Evolutionary conservation across 495 filamentous ascomycete species (phyloP).

Genomic region (Lasiosphaeris hirsuta): DNA sequence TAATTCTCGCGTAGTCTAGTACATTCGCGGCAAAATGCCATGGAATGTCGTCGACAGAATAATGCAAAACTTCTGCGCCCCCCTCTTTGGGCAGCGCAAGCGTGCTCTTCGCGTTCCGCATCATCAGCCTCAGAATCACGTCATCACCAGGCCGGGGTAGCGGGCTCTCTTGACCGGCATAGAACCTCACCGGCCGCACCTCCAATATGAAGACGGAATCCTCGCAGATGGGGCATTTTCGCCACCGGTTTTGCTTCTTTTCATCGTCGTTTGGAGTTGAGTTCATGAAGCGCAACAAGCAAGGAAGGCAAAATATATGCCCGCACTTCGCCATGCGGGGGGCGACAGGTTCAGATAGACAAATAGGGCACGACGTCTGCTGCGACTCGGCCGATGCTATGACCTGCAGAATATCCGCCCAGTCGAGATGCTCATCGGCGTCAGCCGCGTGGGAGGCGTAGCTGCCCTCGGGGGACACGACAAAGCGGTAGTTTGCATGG

Average conservation of each 20-base stretch:
- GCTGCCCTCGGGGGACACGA: conserved; percentile 77
- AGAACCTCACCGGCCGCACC: conserved; percentile 87
- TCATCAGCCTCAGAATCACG: conserved; percentile 81
- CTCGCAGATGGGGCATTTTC: conserved; percentile 96
- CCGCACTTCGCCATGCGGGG: conserved; percentile 97
- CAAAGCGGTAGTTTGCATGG: conserved; percentile 95
- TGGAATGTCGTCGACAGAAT: conserved; percentile 70
- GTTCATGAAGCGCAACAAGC: conserved; percentile 94
- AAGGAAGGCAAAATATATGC: conserved; percentile 95
- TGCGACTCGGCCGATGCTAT: conserved; percentile 88
- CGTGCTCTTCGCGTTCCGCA: conserved; percentile 73
- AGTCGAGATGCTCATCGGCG: conserved; percentile 87
- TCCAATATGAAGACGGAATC: conserved; percentile 85
- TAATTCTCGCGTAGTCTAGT: conserved; percentile 89
- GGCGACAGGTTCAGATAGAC: conserved; percentile 83
- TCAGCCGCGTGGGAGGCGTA: conserved; percentile 79
- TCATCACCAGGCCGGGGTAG: conserved; percentile 80
- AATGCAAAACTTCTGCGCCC: conserved; percentile 57
- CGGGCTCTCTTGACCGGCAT: conserved; percentile 79
- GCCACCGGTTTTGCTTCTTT: conserved; percentile 61
- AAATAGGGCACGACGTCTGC: conserved; percentile 85
- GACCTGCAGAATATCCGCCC: conserved; percentile 86
- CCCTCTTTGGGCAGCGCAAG: conserved; percentile 84
- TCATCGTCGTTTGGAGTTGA: conserved; percentile 69
- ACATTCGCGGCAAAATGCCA: conserved; percentile 95